A percentile compares a stretch with the other conserved stretches of the same genome.
Evolutionary conservation across 2,329 filamentous ascomycete species (phyloP).

Genomic region (Aspergillus viridinutans): DNA sequence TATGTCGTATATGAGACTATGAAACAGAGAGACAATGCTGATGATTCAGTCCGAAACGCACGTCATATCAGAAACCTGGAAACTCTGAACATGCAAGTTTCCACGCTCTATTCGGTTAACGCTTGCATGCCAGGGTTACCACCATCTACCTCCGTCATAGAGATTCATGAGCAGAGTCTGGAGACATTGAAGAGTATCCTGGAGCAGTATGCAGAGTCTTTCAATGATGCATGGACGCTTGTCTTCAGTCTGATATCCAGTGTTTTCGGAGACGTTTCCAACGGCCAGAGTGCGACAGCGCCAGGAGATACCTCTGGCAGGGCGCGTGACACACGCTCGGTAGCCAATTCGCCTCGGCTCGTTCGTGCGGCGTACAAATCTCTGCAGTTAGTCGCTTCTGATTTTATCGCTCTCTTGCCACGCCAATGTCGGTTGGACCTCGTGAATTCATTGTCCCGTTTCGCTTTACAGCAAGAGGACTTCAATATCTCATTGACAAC

Average conservation of each 20-base stretch:
- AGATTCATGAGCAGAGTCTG: constrained; percentile 75
- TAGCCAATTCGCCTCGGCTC: constrained; percentile 61
- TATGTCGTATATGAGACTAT: constrained; percentile 41
- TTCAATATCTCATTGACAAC: constrained; percentile 94
- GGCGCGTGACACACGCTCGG: constrained; percentile 18
- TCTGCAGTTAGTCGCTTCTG: constrained; percentile 87
- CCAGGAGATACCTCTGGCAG: constrained; percentile 3
- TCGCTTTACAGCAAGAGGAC: constrained; percentile 84
- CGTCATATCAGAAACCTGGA: constrained; percentile 70
- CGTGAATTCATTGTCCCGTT: constrained; percentile 82
- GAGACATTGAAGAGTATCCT: constrained; percentile 78
- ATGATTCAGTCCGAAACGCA: constrained; percentile 49
- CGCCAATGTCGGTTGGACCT: constrained; percentile 70
- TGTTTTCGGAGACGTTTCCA: constrained; percentile 59
- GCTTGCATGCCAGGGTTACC: constrained; percentile 54
- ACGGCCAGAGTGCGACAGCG: constrained; percentile 26
- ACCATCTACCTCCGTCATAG: constrained; percentile 62
- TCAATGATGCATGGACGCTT: constrained; percentile 78
- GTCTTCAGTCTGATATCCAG: constrained; percentile 81
- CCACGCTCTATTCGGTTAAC: constrained; percentile 53
- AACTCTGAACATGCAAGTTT: constrained; percentile 60
- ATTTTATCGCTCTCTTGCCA: constrained; percentile 74
- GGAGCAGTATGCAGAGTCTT: constrained; percentile 80
- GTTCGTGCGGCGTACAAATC: constrained; percentile 85
- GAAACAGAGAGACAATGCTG: constrained; percentile 33